Evolutionary conservation across 148 eudicot species (phyloP), one percentile per base, ranked within the genome.

Genomic region (Heliamphora exappendiculata): DNA sequence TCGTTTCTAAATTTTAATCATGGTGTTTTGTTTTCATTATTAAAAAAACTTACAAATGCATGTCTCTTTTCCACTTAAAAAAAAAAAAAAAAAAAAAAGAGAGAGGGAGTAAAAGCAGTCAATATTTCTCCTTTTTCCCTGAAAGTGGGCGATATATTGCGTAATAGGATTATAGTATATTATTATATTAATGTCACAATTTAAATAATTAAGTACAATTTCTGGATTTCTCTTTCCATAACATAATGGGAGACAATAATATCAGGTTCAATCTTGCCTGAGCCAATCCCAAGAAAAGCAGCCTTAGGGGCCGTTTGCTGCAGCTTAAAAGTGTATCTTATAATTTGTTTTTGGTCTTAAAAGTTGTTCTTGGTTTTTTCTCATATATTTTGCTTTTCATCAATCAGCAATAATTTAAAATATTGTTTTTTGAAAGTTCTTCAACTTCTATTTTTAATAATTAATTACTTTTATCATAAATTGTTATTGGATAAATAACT

Each of bases 1-100:
- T n/a, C n/a, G n/a, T n/a, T n/a, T n/a, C n/a, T n/a, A n/a, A 70
- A 26, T 71, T 50, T 71, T 71, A 71, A 71, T 71, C 60, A 71
- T 71, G 74, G 8, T 72, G 54, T 36, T 54, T 36, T 54, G 75
- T 72, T 54, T 58, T 54, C 34, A 5, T 72, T 34, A 72, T 50
- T 72, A 36, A 22, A 60, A 50, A 70, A 47, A 50, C 39, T n/a
- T 50, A 51, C 60, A 54, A 54, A 49, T 36, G 44, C 36, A n/a
- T 22, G 20, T 54, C 20, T 53, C 47, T 54, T 72, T 36, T 36
- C 34, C 28, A n/a, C 58, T 72, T 16, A 53, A 20, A 71, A n/a
- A n/a, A n/a, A n/a, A n/a, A n/a, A n/a, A n/a, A n/a, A n/a, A n/a
- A n/a, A n/a, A n/a, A n/a, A n/a, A n/a, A n/a, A n/a, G n/a, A n/a